These are phyloP conservation scores for Aspergillus olivimuriae DNA, from an alignment of 495 filamentous ascomycete species.

Conservation along the genomic window DNA sequence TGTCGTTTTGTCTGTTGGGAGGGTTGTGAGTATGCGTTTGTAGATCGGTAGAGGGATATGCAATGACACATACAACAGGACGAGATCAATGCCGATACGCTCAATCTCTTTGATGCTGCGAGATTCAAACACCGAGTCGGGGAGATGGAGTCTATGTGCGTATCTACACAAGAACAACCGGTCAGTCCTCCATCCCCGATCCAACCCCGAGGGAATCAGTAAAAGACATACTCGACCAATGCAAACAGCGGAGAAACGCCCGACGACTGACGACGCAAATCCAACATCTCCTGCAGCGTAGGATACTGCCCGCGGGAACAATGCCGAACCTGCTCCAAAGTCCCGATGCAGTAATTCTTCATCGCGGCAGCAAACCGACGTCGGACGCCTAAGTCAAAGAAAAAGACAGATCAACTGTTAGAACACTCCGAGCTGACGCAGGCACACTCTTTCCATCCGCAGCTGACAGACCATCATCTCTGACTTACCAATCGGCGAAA, in stretches of 20 bases:
- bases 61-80: slow-evolving; percentile 17
- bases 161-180: slow-evolving; percentile 12
- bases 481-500: too few relatives aligned
- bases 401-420: too few relatives aligned
- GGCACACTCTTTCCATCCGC: too few relatives aligned
- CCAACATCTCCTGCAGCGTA: slow-evolving; percentile 19
- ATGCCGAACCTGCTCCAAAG: slow-evolving; percentile 17
- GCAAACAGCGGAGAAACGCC: slow-evolving; percentile 25
- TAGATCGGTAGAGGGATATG: background rate
- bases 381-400: slow-evolving; percentile 17
- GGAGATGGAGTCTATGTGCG: slow-evolving; percentile 20
- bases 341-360: slow-evolving; percentile 21
- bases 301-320: slow-evolving; percentile 9
- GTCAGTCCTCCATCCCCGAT: too few relatives aligned
- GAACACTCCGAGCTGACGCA: too few relatives aligned
- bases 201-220: too few relatives aligned
- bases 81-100: slow-evolving; percentile 23
- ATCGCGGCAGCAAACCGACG: slow-evolving; percentile 21
- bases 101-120: slow-evolving; percentile 24
- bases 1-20: slow-evolving; percentile 24
- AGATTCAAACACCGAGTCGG: slow-evolving; percentile 23
- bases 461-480: too few relatives aligned
- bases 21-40: background rate
- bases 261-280: slow-evolving; percentile 16
- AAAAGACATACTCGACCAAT: slow-evolving; percentile 21